Conservation (phyloP, 768 basidiomycete species). For the Naganishia onofrii region DNA sequence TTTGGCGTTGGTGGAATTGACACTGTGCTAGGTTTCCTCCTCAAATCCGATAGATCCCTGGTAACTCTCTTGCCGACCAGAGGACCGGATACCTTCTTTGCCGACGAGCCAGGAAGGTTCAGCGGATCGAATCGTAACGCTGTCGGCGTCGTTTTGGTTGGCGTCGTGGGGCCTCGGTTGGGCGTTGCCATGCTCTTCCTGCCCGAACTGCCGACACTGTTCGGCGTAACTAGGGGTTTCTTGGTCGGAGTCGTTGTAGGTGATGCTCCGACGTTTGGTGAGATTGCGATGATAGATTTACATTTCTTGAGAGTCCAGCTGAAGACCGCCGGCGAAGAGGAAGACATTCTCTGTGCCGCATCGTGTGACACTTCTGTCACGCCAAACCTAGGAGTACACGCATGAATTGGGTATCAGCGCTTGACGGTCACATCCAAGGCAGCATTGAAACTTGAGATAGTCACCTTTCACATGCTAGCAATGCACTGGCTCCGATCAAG, state of each 20-base stretch:
- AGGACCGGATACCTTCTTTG: constrained; percentile 10
- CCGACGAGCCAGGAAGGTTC: constrained; percentile 14
- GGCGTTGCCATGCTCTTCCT: constrained; percentile 9
- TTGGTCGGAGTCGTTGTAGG: not conserved
- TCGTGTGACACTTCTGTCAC: not conserved
- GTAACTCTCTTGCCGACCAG: not conserved
- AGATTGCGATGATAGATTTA: not conserved
- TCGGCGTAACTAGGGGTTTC: not conserved
- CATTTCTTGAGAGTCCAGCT: not conserved
- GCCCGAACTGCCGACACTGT: not conserved
- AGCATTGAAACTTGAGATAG: not conserved
- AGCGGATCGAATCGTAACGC: constrained; percentile 12
- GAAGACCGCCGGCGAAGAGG: constrained; percentile 1
- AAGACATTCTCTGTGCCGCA: constrained; percentile 2
- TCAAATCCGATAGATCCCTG: constrained; percentile 11
- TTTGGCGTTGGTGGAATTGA: not conserved
- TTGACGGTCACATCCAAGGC: not conserved
- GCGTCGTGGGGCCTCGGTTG: not conserved
- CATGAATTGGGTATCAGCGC: not conserved
- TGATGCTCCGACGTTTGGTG: not conserved
- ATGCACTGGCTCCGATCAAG: constrained; percentile 12
- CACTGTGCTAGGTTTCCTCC: not conserved
- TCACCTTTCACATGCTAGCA: constrained; percentile 12
- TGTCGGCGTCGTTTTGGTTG: not conserved
- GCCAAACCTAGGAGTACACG: not conserved